Evolutionary conservation across 208 protist genomes (phyloP), one percentile per base, ranked within the genome.

Genomic region (Acanthamoeba castellanii): DNA sequence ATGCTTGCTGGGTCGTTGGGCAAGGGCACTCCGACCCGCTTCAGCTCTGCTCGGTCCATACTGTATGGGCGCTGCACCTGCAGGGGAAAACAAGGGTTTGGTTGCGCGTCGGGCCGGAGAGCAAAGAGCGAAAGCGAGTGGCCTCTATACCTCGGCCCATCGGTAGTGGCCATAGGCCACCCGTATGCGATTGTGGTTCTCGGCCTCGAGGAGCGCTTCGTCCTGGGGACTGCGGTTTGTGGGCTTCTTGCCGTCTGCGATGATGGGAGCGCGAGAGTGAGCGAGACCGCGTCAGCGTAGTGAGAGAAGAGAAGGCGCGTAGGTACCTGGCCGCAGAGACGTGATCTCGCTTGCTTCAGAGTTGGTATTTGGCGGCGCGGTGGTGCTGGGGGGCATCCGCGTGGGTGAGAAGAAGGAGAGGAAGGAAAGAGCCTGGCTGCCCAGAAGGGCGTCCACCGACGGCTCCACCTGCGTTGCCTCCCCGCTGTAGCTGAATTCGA

Each of bases 141-240:
- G 66, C 9, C 11, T 14, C 4, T 7, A 4, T 74, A 81, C 72
- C 37, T 81, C 30, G n/a, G 72, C 72, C 72, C 72, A 81, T 45
- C 72, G 72, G 72, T 45, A 81, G 72, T 45, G 72, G 72, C 72
- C 72, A 81, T 81, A 81, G 72, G 72, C 72, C 72, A 45, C 18
- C 18, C 37, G 30, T 27, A 45, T 32, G 72, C 30, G 30, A 30
- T 81, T 45, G 72, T 74, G 66, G 66, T 74, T 74, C n/a, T 74
- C 66, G 25, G 25, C 30, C 37, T 81, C 37, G 30, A 81, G 30
- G 34, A 50, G 72, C 37, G 25, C 72, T 9, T 45, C 30, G 32
- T 32, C 72, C 34, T 81, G 7, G 13, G 37, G 37, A 11, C 61
- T 25, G 6, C 25, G 18, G 72, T 45, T 30, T 47, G 45, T 9